Base-by-base conservation (phyloP, 768 basidiomycete genomes). In the Goffeauzyma gilvescens region DNA sequence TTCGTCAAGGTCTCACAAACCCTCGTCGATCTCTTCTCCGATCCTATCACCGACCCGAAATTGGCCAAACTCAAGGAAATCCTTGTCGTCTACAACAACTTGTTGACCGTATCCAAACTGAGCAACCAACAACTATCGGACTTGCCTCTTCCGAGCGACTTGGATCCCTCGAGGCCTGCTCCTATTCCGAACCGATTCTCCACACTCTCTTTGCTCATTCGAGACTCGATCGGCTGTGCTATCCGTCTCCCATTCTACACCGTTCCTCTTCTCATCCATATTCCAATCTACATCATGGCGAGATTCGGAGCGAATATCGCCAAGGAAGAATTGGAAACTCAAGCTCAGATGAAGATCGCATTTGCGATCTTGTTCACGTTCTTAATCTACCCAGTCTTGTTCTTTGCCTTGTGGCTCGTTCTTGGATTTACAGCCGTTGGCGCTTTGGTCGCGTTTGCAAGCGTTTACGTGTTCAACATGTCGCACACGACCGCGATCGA, bases 271-370 rank as follows among this genome's bases (percentile, higher is more conserved):
- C 57, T 90, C 42, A 53, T 66, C 26, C 66, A 71, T 49, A 36
- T 68, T 13, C 69, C 69, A 0, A 76, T 81, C 34, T 96, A 96
- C 65, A 65, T 77, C 46, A 76, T 90, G 68, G 79, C 75, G 10
- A 70, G 76, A 23, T 55, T 78, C 39, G 85, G 83, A 33, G 81
- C 79, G 15, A 66, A 72, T 34, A 66, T 90, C 27, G 76, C 72
- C 26, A 72, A 80, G 55, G 75, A 85, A 48, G 87, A 95, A 59
- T 79, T 95, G 62, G 90, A 95, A 62, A 80, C 84, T 9, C 79
- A 84, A 62, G 93, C 90, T 32, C 89, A 96, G 70, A 96, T 85
- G 69, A 98, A 98, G 69, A 60, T 93, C 33, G 77, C 81, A 10
- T 78, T 90, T 53, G 86, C 86, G 1, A 52, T 74, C 21, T 55